Evolutionary conservation across 257 asterid genomes (phyloP).

Genomic region (Parsonsia alboflavescens): DNA sequence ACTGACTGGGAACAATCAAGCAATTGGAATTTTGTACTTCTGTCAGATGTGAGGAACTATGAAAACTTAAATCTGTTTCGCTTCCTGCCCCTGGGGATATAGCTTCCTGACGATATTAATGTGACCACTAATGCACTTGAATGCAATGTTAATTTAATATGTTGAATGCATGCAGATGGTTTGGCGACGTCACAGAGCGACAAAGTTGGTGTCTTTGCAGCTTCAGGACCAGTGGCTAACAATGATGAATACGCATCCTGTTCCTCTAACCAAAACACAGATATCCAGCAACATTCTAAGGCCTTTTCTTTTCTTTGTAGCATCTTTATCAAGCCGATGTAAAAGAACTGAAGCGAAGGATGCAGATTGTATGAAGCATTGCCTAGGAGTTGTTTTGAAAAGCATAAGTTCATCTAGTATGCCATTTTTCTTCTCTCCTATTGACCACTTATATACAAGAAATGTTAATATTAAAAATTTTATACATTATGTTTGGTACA

Average conservation of each 20-base stretch:
- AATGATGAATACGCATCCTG: constrained; percentile 38
- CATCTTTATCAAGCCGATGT: constrained; percentile 42
- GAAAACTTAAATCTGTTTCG: not conserved
- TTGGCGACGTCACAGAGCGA: constrained; percentile 66
- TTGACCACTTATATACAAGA: constrained; percentile 2
- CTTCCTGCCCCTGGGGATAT: not conserved
- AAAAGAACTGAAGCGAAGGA: constrained; percentile 52
- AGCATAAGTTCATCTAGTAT: constrained; percentile 61
- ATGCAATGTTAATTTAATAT: not conserved
- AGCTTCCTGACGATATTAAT: not conserved
- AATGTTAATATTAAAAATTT: not conserved
- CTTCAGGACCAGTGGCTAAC: constrained; percentile 68
- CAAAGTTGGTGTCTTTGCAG: constrained; percentile 45
- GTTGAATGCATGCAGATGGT: constrained; percentile 51
- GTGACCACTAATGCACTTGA: not conserved
- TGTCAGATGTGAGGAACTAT: not conserved
- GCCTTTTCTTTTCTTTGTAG: constrained; percentile 73
- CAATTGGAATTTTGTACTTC: not conserved
- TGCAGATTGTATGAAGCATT: constrained; percentile 53
- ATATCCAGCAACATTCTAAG: constrained; percentile 55
- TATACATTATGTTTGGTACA: not conserved
- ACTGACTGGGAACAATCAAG: not conserved
- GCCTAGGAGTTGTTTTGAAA: constrained; percentile 68
- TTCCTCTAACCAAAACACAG: constrained; percentile 33
- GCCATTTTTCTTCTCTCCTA: constrained; percentile 17